Evolutionary conservation across 805 yeast species (phyloP).

Genomic region (Candida sanyiensis): DNA sequence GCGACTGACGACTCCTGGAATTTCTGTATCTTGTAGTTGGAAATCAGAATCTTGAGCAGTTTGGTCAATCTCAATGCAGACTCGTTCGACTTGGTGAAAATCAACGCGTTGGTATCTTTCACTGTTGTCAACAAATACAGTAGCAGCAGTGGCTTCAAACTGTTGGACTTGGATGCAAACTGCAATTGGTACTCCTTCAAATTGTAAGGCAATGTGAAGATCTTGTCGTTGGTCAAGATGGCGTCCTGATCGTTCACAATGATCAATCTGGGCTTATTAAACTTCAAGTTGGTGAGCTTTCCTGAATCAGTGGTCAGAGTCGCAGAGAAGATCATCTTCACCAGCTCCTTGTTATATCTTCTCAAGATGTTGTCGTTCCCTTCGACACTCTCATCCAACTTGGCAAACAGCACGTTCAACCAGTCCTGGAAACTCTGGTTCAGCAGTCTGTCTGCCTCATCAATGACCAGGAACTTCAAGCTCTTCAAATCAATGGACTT

Average conservation of each 20-base stretch:
- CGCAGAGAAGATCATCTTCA: slow-evolving; percentile 80
- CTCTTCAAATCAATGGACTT: slow-evolving; percentile 40
- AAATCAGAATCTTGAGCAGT: slow-evolving; percentile 42
- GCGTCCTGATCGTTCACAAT: slow-evolving; percentile 56
- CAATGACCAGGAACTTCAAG: slow-evolving; percentile 61
- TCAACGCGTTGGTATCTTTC: slow-evolving; percentile 38
- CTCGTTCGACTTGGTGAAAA: slow-evolving; percentile 79
- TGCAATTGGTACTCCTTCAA: slow-evolving; percentile 39
- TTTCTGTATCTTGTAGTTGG: slow-evolving; percentile 13
- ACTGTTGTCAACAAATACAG: slow-evolving; percentile 43
- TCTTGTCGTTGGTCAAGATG: slow-evolving; percentile 38
- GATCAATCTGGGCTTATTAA: slow-evolving; percentile 65
- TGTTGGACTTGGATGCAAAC: slow-evolving; percentile 33
- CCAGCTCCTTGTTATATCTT: slow-evolving; percentile 32
- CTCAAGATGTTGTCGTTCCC: slow-evolving; percentile 26
- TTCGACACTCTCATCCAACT: slow-evolving; percentile 28
- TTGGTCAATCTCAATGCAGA: slow-evolving; percentile 75
- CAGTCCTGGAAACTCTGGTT: slow-evolving; percentile 93
- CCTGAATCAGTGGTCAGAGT: slow-evolving; percentile 93
- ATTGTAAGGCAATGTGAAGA: slow-evolving; percentile 55
- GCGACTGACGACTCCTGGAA: slow-evolving; percentile 25
- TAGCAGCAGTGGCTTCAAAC: slow-evolving; percentile 70
- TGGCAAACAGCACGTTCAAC: slow-evolving; percentile 50
- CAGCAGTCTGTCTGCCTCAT: slow-evolving; percentile 77
- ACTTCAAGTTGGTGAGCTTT: slow-evolving; percentile 64